Evolutionary conservation across 768 basidiomycete genomes (phyloP), one percentile per base, ranked within the genome.

Genomic region (Chalciporus piperatus): DNA sequence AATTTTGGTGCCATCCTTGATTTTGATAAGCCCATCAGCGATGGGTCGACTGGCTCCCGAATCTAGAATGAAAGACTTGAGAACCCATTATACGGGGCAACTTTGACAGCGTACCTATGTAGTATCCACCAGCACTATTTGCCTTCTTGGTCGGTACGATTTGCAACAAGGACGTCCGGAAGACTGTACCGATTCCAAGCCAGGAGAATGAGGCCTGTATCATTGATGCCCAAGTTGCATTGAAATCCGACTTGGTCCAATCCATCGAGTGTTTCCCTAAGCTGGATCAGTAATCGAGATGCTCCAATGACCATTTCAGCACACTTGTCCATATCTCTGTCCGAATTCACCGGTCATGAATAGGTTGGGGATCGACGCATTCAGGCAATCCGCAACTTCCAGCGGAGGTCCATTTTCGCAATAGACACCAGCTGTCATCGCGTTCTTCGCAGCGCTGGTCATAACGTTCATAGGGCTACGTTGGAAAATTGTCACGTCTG

Each of bases 1-100:
- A 30, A 67, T 64, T 3, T 40, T 27, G n/a, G 63, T 55, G 14
- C 74, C 77, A 55, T 71, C 72, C 66, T 76, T 79, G 59, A 80
- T 60, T 56, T 77, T 76, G 70, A 80, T 77, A 42, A 70, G 66
- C 20, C 77, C 74, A 32, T 75, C 70, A 22, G 66, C 68, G 57
- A 79, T 76, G 47, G 73, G 62, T 49, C 72, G 65, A 37, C 72
- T 71, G 3, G 73, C 71, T 13, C 74, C 76, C 17, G 60, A 56
- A 38, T 64, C 66, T 67, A 45, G 23, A 1, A 27, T 40, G 42
- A 32, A 11, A 13, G n/a, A 2, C 42, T 17, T 41, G 32, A 33
- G 20, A 12, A 23, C 8, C n/a, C 16, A 27, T 14, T 4, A 17
- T 28, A 22, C n/a, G 28, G 3, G 12, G 28, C 16, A n/a, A 12